Percentiles rank a stretch among this genome's conserved stretches.
These are phyloP conservation scores for Tothia fuscella DNA, from an alignment of 2,329 filamentous ascomycete genomes.

Conservation along the genomic window DNA sequence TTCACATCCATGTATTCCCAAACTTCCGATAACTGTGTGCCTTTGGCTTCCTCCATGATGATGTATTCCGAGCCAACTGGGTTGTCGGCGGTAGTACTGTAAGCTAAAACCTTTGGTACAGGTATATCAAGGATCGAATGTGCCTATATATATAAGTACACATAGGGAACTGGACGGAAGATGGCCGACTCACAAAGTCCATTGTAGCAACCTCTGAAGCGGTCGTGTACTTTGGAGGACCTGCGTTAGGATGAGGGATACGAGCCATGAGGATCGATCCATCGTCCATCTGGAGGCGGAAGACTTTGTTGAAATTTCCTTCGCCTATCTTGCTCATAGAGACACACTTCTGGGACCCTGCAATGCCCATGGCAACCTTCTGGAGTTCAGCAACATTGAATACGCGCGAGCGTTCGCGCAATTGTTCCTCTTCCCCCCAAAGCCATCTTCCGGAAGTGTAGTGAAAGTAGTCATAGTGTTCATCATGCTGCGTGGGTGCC, in stretches of 20 bases:
- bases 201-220: slow-evolving; percentile 16
- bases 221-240: slow-evolving; percentile 14
- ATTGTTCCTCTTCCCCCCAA: background rate
- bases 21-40: too few relatives aligned
- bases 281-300: slow-evolving; percentile 16
- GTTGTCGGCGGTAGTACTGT: background rate
- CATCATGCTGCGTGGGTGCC: too few relatives aligned
- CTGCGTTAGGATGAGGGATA: slow-evolving; percentile 18
- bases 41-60: slow-evolving; percentile 11
- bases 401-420: background rate
- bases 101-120: slow-evolving; percentile 1
- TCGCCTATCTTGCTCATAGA: slow-evolving; percentile 23
- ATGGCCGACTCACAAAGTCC: too few relatives aligned
- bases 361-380: slow-evolving; percentile 15
- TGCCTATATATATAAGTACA: too few relatives aligned
- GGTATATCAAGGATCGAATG: slow-evolving; percentile 2
- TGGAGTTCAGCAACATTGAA: slow-evolving; percentile 17
- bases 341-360: slow-evolving; percentile 15
- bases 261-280: slow-evolving; percentile 15
- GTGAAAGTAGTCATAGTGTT: too few relatives aligned
- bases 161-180: slow-evolving; percentile 10
- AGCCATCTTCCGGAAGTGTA: slow-evolving; percentile 7
- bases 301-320: slow-evolving; percentile 21
- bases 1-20: too few relatives aligned
- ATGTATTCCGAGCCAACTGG: slow-evolving; percentile 9